Base-by-base conservation (phyloP, 192 early-diverging fungal species). In the Backusella australiensis region DNA sequence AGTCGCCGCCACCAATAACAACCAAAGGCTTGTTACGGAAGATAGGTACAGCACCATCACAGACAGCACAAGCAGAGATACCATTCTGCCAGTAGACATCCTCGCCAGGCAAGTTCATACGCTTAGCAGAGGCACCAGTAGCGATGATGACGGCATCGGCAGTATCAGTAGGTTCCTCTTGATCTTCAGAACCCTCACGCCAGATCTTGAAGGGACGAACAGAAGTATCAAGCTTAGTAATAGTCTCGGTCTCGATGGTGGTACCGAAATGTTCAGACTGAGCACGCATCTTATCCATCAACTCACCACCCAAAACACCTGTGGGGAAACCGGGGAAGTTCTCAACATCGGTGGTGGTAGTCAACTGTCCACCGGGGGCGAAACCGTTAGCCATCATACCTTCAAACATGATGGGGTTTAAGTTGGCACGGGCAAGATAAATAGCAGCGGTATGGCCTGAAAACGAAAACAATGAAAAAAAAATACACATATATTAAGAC, bases 21-120 rank as follows among this genome's bases (percentile, higher is more conserved):
- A 91, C 96, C 70, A 99, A 85, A 32, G 95, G 94, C 86, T 97
- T 96, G 82, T 97, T 94, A 77, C 95, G 90, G 91, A 98, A 99
- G 75, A 98, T 96, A 21, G 98, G 98, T 21, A 94, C 96, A 59
- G 97, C 96, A 77, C 97, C 98, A 82, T 99, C 98, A 86, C 98
- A 99, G 56, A 99, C 98, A 68, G 98, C 98, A 78, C 98, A 99
- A 6, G 98, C 98, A 71, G 95, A 96, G 85, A 99, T 99, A 77
- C 98, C 98, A n/a, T 92, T 92, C 84, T 99, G 96, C 98, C 98
- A 98, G 89, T 94, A 97, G 21, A 73, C 85, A 56, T 97, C 97
- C 80, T 98, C 97, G 72, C 97, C 97, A 39, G 89, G 87, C 72
- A 98, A 93, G 82, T 88, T 21, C 84, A 96, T 88, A 69, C 98